phyloP scores from a whole-genome alignment of 2,329 filamentous ascomycete species.

The Parafenestella ontariensis region DNA sequence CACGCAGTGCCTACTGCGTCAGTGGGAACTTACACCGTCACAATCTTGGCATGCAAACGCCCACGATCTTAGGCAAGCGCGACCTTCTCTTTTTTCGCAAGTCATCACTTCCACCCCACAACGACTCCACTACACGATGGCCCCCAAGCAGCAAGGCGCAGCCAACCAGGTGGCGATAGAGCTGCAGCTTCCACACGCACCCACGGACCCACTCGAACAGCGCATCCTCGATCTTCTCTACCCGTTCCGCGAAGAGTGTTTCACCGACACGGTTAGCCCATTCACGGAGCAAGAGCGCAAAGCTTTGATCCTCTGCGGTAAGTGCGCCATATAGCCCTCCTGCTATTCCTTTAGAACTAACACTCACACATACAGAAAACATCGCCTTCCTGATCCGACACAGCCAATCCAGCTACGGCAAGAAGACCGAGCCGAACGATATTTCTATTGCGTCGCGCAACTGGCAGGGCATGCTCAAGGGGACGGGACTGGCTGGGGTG shows the following conservation, averaged over 20 bases:
- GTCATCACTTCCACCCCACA: neutral
- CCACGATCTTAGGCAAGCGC: too few species aligned
- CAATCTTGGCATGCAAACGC: too few species aligned
- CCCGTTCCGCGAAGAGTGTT: constrained; percentile 4
- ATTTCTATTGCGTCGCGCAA: constrained; percentile 10
- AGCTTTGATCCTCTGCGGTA: neutral
- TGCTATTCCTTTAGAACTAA: neutral
- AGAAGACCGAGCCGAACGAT: constrained; percentile 8
- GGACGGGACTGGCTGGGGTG: neutral
- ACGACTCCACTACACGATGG: too few species aligned
- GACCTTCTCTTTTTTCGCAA: too few species aligned
- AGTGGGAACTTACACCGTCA: too few species aligned
- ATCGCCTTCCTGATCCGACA: constrained; percentile 19
- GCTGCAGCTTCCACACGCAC: neutral
- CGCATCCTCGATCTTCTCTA: constrained; percentile 2
- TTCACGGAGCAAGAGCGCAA: neutral
- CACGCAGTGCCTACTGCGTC: too few species aligned
- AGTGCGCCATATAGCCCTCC: neutral
- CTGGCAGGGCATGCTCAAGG: constrained; percentile 2
- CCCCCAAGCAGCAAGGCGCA: too few species aligned
- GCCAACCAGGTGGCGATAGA: neutral
- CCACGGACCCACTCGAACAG: neutral
- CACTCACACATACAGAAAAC: constrained; percentile 5
- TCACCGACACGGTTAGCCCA: neutral
- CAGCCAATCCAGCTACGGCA: constrained; percentile 13